Evolutionary conservation across 768 basidiomycete genomes (phyloP).

Genomic region (Auriscalpium vulgare): DNA sequence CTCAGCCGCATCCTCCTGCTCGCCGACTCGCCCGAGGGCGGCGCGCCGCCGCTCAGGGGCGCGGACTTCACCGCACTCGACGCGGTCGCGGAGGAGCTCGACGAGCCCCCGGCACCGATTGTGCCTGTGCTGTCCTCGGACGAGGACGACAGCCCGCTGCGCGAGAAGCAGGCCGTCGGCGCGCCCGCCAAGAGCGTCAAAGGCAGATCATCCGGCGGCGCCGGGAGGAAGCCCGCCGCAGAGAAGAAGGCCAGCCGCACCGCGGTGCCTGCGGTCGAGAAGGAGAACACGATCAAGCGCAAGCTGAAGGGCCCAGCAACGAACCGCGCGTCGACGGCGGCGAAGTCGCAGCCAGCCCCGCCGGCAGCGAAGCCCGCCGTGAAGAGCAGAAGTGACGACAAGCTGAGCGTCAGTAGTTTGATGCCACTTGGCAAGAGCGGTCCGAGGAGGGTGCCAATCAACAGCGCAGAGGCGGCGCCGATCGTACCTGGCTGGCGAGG

Average conservation of each 20-base stretch:
- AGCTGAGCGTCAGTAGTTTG: constrained; percentile 3
- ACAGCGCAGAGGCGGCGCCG: constrained; percentile 55
- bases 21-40: constrained; percentile 46
- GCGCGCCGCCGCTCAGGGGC: constrained; percentile 17
- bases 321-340: background rate
- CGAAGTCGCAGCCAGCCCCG: background rate
- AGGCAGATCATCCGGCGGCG: background rate
- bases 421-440: constrained; percentile 36
- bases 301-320: constrained; percentile 7
- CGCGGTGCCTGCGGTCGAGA: constrained; percentile 5
- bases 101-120: background rate
- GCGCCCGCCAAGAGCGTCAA: background rate
- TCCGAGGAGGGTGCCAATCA: constrained; percentile 58
- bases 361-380: background rate
- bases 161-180: constrained; percentile 31
- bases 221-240: background rate
- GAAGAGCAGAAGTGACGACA: background rate
- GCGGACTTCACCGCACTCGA: constrained; percentile 9
- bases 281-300: constrained; percentile 15
- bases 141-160: constrained; percentile 42
- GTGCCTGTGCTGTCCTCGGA: background rate
- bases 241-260: background rate
- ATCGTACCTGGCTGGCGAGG: constrained; percentile 42
- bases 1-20: constrained; percentile 74
- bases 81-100: constrained; percentile 15